Evolutionary conservation across 1,139 yeast genomes (phyloP).

Genomic region (Pichia kudriavzevii): DNA sequence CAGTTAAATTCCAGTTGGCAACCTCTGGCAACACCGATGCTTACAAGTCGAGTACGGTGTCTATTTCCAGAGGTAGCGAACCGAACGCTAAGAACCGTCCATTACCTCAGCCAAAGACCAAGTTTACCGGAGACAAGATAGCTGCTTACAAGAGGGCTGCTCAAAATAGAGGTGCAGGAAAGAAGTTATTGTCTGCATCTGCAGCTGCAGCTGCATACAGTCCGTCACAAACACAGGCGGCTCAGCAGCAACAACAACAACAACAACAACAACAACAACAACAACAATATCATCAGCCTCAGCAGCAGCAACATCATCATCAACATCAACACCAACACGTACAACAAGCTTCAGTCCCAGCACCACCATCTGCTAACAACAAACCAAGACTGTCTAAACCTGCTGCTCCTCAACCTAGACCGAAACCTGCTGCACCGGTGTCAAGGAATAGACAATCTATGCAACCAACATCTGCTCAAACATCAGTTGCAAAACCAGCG

Average conservation of each 20-base stretch:
- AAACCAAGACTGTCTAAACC: slow-evolving; percentile 17
- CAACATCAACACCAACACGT: slow-evolving; percentile 17
- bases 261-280: slow-evolving; percentile 5
- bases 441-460: slow-evolving; percentile 20
- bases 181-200: slow-evolving; percentile 24
- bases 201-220: slow-evolving; percentile 29
- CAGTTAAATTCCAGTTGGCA: slow-evolving; percentile 61
- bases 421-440: slow-evolving; percentile 16
- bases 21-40: slow-evolving; percentile 59
- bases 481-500: slow-evolving; percentile 8
- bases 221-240: slow-evolving; percentile 18
- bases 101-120: slow-evolving; percentile 66
- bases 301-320: slow-evolving; percentile 18
- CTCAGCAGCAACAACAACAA: background rate
- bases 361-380: slow-evolving; percentile 19
- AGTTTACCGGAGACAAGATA: slow-evolving; percentile 24
- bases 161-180: slow-evolving; percentile 15
- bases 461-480: slow-evolving; percentile 15
- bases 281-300: background rate
- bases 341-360: slow-evolving; percentile 16
- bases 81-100: slow-evolving; percentile 61
- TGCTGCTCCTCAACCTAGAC: slow-evolving; percentile 19
- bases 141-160: slow-evolving; percentile 21
- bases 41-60: slow-evolving; percentile 85
- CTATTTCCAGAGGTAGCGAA: slow-evolving; percentile 74